Conservation (phyloP, 2,329 filamentous ascomycete genomes). For the Colletotrichum abscissum region DNA sequence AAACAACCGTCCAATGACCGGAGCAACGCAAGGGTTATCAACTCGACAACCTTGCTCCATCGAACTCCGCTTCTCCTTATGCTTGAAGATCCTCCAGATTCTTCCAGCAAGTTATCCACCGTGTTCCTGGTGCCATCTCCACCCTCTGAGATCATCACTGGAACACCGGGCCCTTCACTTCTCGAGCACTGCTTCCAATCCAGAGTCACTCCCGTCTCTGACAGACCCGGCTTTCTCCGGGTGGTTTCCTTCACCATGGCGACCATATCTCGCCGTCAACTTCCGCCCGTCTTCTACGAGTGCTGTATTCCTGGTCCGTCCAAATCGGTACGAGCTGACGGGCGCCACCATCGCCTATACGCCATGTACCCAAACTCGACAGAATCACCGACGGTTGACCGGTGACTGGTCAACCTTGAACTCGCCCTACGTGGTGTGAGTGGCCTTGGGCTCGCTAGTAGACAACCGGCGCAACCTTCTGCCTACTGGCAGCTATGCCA, state of each 20-base stretch:
- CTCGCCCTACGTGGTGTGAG: neutral
- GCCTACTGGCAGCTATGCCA: neutral
- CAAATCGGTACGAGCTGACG: slow-evolving; percentile 9
- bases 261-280: neutral
- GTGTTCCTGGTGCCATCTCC: neutral
- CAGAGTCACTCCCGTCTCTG: neutral
- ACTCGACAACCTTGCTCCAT: neutral
- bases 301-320: neutral
- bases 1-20: slow-evolving; percentile 21
- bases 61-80: neutral
- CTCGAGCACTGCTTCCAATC: neutral
- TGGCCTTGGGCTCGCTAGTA: slow-evolving; percentile 1
- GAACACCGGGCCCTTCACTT: neutral
- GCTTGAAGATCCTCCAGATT: neutral
- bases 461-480: neutral
- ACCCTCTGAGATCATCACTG: slow-evolving; percentile 12
- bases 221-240: neutral
- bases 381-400: neutral
- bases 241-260: neutral
- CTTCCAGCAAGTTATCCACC: neutral
- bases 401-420: neutral
- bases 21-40: neutral
- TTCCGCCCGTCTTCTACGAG: neutral
- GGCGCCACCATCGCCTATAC: neutral
- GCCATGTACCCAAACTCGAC: neutral